Conservation (phyloP, 176 grass and related monocot genomes). For the Cenchrus purpureus region DNA sequence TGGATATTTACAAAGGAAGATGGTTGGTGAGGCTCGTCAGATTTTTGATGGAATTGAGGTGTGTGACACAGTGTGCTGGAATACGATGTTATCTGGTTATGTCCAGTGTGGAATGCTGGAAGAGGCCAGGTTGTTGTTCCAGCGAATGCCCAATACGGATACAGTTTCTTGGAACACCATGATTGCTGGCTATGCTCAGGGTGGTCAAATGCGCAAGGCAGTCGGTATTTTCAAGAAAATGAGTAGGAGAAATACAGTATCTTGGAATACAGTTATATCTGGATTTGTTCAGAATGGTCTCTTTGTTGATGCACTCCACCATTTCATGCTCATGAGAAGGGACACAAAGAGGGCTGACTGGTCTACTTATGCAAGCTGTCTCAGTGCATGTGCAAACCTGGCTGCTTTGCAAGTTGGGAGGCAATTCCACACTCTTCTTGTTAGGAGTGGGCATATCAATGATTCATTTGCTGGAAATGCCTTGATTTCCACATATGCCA, state of each 20-base stretch:
- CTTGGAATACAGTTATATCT: slow-evolving; percentile 71
- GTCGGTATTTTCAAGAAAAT: slow-evolving; percentile 53
- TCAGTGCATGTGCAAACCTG: slow-evolving; percentile 61
- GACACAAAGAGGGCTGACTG: slow-evolving; percentile 46
- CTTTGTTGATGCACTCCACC: slow-evolving; percentile 43
- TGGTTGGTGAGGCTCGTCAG: slow-evolving; percentile 42
- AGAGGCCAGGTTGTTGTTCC: slow-evolving; percentile 50
- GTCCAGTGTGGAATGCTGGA: slow-evolving; percentile 57
- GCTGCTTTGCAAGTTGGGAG: slow-evolving; percentile 35
- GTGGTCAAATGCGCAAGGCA: slow-evolving; percentile 55
- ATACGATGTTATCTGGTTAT: slow-evolving; percentile 70
- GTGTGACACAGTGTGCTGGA: slow-evolving; percentile 59
- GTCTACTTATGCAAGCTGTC: slow-evolving; percentile 58
- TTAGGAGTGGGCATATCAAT: slow-evolving; percentile 40
- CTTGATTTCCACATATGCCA: slow-evolving; percentile 59
- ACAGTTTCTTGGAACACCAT: slow-evolving; percentile 71
- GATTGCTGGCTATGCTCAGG: slow-evolving; percentile 61
- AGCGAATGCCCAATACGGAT: slow-evolving; percentile 63
- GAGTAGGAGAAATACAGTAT: slow-evolving; percentile 44
- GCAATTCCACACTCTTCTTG: slow-evolving; percentile 59
- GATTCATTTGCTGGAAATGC: slow-evolving; percentile 53
- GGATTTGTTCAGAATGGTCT: slow-evolving; percentile 61
- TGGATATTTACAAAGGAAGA: slow-evolving; percentile 53
- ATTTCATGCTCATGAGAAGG: slow-evolving; percentile 56
- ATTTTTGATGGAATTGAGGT: slow-evolving; percentile 58